Evolutionary conservation across 129 eudicot genomes (phyloP).

Genomic region (Lactuca sativa): DNA sequence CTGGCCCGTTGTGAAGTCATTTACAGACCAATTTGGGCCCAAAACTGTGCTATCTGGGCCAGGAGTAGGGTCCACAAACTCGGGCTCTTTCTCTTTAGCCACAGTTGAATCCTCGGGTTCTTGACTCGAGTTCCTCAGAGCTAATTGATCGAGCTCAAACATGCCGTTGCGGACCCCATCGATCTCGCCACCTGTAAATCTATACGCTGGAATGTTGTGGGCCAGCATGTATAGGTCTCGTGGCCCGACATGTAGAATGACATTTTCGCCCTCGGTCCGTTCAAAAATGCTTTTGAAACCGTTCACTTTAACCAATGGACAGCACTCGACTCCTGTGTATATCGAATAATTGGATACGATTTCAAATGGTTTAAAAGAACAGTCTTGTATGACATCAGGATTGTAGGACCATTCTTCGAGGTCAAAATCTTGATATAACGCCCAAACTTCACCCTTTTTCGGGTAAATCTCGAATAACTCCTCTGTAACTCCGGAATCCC

Average conservation of each 20-base stretch:
- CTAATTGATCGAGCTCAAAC: constrained; percentile 58
- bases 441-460: constrained; percentile 65
- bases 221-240: constrained; percentile 51
- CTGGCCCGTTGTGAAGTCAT: constrained; percentile 51
- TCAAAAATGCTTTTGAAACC: constrained; percentile 46
- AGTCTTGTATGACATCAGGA: constrained; percentile 41
- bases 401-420: constrained; percentile 62
- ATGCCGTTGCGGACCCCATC: constrained; percentile 44
- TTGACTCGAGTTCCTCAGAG: constrained; percentile 27
- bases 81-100: constrained; percentile 25
- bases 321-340: constrained; percentile 43
- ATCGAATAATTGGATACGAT: constrained; percentile 44
- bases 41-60: constrained; percentile 22
- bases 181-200: constrained; percentile 49
- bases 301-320: constrained; percentile 44
- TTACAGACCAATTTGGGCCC: constrained; percentile 43
- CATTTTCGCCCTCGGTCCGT: constrained; percentile 35
- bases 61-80: constrained; percentile 18
- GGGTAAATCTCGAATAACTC: constrained; percentile 62
- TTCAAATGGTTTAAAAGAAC: constrained; percentile 46
- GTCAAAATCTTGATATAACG: constrained; percentile 57
- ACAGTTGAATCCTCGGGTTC: constrained; percentile 18
- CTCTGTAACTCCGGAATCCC: constrained; percentile 40
- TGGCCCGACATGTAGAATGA: constrained; percentile 37
- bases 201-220: constrained; percentile 50